Evolutionary conservation across 1,139 yeast species (phyloP).

Genomic region (Blastobotrys malaysiensis): DNA sequence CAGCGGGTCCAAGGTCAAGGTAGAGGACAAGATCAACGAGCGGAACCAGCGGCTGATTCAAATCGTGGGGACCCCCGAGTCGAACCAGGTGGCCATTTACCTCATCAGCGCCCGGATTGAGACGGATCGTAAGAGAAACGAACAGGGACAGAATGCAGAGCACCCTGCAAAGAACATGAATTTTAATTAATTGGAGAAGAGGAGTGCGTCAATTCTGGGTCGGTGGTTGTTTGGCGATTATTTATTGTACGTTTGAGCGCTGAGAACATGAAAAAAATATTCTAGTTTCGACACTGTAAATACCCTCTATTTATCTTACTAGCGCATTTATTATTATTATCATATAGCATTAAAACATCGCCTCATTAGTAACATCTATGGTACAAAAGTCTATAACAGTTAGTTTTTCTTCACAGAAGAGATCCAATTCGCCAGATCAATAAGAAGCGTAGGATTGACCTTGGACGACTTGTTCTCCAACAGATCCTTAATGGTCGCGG

Average conservation of each 20-base stretch:
- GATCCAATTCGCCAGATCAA: constrained; percentile 80
- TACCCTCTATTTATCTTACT: neutral
- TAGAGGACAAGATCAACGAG: constrained; percentile 32
- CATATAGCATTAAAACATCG: no score
- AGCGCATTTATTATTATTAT: no score
- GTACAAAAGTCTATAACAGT: neutral
- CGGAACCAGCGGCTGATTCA: constrained; percentile 56
- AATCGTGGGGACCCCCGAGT: constrained; percentile 61
- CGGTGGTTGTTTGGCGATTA: no score
- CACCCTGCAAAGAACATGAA: neutral
- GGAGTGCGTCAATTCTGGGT: no score
- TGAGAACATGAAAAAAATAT: neutral
- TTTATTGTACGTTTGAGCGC: no score
- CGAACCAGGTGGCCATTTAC: constrained; percentile 72
- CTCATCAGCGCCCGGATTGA: constrained; percentile 71
- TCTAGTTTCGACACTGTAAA: no score
- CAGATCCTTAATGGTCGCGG: constrained; percentile 57
- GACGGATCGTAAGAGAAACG: constrained; percentile 29
- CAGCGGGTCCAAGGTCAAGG: constrained; percentile 71
- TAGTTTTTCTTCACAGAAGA: constrained; percentile 37
- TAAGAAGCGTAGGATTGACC: constrained; percentile 56
- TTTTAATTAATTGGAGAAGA: neutral
- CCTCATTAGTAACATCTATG: neutral
- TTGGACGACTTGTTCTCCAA: constrained; percentile 43
- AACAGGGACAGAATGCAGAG: neutral